phyloP scores from a whole-genome alignment of 306 rosid genomes.

The Acacia melanoxylon region DNA sequence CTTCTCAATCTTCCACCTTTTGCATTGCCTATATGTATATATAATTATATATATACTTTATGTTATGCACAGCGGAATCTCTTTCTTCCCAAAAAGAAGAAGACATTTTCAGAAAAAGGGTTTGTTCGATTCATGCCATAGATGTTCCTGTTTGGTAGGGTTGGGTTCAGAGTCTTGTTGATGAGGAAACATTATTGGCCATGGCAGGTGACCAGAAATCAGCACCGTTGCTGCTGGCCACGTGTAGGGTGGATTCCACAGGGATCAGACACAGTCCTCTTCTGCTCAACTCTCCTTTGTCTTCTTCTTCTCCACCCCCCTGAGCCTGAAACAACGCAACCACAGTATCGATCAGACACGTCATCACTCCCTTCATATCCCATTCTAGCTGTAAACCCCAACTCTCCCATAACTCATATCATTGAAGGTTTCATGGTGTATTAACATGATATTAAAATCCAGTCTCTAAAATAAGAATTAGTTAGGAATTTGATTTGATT shows the following conservation, averaged over 20 bases:
- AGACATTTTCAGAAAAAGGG: background rate
- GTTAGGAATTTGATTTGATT: no score
- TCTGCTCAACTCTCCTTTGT: conserved; percentile 49
- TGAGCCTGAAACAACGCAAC: conserved; percentile 46
- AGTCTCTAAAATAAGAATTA: no score
- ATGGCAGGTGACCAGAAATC: conserved; percentile 87
- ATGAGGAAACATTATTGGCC: conserved; percentile 38
- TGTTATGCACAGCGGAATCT: background rate
- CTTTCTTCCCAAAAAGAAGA: background rate
- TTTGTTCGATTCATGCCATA: background rate
- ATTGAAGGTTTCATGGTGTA: no score
- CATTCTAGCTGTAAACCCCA: conserved; percentile 5
- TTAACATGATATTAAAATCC: no score
- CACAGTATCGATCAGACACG: background rate
- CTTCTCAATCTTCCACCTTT: conserved; percentile 30
- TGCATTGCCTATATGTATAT: background rate
- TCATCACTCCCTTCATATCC: conserved; percentile 32
- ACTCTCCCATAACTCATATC: no score
- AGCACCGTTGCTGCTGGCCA: conserved; percentile 73
- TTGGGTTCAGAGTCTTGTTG: conserved; percentile 16
- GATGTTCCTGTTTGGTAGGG: background rate
- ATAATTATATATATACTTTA: background rate
- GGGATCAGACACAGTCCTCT: conserved; percentile 83
- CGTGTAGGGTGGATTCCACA: conserved; percentile 63
- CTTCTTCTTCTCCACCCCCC: conserved; percentile 30